Base-by-base conservation (phyloP, 106 monocot genomes). In the Allium fistulosum region DNA sequence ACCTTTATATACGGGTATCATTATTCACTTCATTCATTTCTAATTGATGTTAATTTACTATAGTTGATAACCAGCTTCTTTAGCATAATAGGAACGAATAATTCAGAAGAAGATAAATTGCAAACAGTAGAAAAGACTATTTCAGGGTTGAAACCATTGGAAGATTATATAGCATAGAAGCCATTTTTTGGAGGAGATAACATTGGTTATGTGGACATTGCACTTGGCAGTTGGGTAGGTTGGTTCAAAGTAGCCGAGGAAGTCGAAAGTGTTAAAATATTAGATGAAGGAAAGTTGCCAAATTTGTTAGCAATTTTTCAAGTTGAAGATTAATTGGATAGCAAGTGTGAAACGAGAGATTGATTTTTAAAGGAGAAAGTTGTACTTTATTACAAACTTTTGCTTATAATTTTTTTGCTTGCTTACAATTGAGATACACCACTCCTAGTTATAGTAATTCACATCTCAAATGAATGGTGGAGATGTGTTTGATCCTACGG, bases 121-220 rank as follows among this genome's bases (percentile, higher is more conserved):
- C 48, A 18, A 4, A 58, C 46, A 9, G 11, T 16, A 1, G 75
- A 68, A 62, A 70, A 75, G 13, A 1, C 68, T 11, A 1, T 65
- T 4, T 58, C 27, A 0, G 63, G 68, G n/a, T 22, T 74, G 45
- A 11, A 74, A 69, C 58, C 70, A 16, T 16, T 85, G 26, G 85
- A 85, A 74, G 78, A 68, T 16, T 62, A 77, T 10, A 77, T 85
- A 22, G 71, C 57, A 59, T 73, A 77, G 10, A 73, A 73, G 57
- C 22, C n/a, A 15, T 80, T 73, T 69, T 84, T 84, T 50, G 61
- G 65, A 46, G 79, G 79, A 4, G 84, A 84, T 52, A 58, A 6
- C 48, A 60, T 84, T 7, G 80, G 80, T 4, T 80, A 74, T 71
- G 22, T 84, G 7, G 80, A 84, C 62, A 80, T 84, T 46, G 69